These are phyloP conservation scores for Salix udensis DNA, from an alignment of 345 rosid species.

Conservation along the genomic window DNA sequence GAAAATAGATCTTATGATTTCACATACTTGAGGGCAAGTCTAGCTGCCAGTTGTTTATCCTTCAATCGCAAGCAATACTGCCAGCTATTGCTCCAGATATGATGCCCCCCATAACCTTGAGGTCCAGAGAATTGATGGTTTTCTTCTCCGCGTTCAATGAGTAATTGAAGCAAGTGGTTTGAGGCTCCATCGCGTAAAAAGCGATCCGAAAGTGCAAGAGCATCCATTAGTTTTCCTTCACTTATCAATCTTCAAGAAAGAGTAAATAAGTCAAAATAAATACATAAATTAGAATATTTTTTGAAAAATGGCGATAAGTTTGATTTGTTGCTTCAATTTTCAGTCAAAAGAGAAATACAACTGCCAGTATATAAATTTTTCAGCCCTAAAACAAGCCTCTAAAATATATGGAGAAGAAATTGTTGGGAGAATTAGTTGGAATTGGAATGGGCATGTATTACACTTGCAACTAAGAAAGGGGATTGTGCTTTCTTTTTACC, in stretches of 20 bases:
- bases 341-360: not conserved
- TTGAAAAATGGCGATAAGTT: too few relatives aligned
- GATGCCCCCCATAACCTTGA: slow-evolving; percentile 57
- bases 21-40: slow-evolving; percentile 83
- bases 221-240: slow-evolving; percentile 91
- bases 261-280: not conserved
- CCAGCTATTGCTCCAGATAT: slow-evolving; percentile 81
- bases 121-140: slow-evolving; percentile 46
- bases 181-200: slow-evolving; percentile 89
- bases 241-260: slow-evolving; percentile 57
- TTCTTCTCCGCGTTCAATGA: slow-evolving; percentile 72
- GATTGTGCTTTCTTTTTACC: not conserved
- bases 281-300: not conserved
- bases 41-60: slow-evolving; percentile 85
- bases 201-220: slow-evolving; percentile 96
- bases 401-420: not conserved
- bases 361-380: not conserved
- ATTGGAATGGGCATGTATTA: not conserved
- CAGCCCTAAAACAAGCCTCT: not conserved
- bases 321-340: not conserved
- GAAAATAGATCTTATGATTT: not conserved
- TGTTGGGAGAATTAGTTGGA: not conserved
- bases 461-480: not conserved
- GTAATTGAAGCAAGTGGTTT: slow-evolving; percentile 76
- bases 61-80: slow-evolving; percentile 93